A percentile compares a stretch with the other conserved stretches of the same genome.
These are phyloP conservation scores for Pseudogymnoascus sp. DNA, from an alignment of 2,329 filamentous ascomycete genomes.

Conservation along the genomic window DNA sequence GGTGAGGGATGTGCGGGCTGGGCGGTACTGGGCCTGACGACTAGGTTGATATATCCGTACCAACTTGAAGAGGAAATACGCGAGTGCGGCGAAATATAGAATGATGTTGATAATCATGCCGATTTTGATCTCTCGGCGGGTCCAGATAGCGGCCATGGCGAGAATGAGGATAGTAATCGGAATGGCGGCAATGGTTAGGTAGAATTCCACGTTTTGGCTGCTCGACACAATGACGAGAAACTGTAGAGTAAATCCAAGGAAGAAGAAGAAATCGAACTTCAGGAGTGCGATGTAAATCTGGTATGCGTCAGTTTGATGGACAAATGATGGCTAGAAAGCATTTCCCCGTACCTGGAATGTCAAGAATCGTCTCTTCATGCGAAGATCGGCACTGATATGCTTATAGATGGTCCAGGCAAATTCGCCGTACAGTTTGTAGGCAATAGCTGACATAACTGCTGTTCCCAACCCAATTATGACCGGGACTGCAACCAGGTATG, in stretches of 20 bases:
- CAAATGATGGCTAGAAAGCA: not conserved
- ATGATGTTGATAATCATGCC: conserved; percentile 75
- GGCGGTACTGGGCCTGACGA: conserved; percentile 55
- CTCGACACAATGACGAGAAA: conserved; percentile 86
- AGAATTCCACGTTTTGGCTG: conserved; percentile 65
- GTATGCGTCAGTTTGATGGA: conserved; percentile 2
- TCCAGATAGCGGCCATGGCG: conserved; percentile 75
- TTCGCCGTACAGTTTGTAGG: conserved; percentile 96
- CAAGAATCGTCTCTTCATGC: conserved; percentile 93
- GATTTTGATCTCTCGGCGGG: conserved; percentile 68
- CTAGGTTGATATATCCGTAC: conserved; percentile 79
- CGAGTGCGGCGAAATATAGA: conserved; percentile 80
- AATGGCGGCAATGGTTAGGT: conserved; percentile 79
- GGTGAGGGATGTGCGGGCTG: conserved; percentile 78
- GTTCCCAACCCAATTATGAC: conserved; percentile 72
- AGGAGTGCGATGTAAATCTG: conserved; percentile 95
- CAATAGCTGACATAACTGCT: conserved; percentile 62
- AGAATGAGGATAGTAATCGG: conserved; percentile 87
- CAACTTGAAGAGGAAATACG: conserved; percentile 97
- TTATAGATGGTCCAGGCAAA: conserved; percentile 99
- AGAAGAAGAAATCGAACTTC: conserved; percentile 99
- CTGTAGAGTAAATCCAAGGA: conserved; percentile 95
- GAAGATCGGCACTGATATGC: conserved; percentile 93
- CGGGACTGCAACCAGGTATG: conserved; percentile 78
- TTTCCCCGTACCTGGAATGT: conserved; percentile 71